These are phyloP conservation scores for Insectozyma bohioensis DNA, from an alignment of 1,139 yeast genomes.

Conservation along the genomic window DNA sequence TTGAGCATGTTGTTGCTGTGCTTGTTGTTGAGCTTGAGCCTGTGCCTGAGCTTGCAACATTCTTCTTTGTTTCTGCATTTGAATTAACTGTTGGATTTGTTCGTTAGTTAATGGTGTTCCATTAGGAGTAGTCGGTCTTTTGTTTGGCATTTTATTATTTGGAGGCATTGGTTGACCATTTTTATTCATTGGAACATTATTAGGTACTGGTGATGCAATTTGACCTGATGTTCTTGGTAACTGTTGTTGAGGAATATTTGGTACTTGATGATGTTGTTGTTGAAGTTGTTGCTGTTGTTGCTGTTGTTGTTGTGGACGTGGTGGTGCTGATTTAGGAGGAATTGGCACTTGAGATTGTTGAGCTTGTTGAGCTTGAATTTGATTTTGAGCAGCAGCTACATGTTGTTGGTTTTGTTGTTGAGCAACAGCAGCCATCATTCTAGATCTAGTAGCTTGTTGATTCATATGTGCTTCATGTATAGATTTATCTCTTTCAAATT, in stretches of 20 bases:
- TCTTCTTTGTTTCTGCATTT: constrained; percentile 52
- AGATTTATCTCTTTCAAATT: constrained; percentile 82
- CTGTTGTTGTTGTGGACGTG: constrained; percentile 7
- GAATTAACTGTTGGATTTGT: constrained; percentile 54
- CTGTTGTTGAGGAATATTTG: constrained; percentile 2
- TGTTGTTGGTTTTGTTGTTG: constrained; percentile 30
- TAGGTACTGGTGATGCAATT: constrained; percentile 5
- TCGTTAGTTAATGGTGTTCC: constrained; percentile 57
- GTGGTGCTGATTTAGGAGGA: constrained; percentile 5
- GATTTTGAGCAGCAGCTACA: constrained; percentile 4
- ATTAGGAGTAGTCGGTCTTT: constrained; percentile 48
- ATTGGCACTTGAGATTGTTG: constrained; percentile 17
- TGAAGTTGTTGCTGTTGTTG: constrained; percentile 19
- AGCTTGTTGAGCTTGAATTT: constrained; percentile 13
- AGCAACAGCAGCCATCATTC: constrained; percentile 44
- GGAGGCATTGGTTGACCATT: constrained; percentile 1
- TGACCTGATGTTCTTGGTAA: constrained; percentile 4
- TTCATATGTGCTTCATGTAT: constrained; percentile 70
- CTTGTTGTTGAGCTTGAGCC: constrained; percentile 15
- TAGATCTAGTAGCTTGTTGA: constrained; percentile 44
- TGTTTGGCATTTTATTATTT: constrained; percentile 13
- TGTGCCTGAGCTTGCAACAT: constrained; percentile 44
- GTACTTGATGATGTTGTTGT: constrained; percentile 14
- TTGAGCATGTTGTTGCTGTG: constrained; percentile 13
- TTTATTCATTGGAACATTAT: constrained; percentile 2